A percentile compares a stretch with the other conserved stretches of the same genome.
Evolutionary conservation across 495 filamentous ascomycete species (phyloP).

Genomic region (Lophiotrema nucula): DNA sequence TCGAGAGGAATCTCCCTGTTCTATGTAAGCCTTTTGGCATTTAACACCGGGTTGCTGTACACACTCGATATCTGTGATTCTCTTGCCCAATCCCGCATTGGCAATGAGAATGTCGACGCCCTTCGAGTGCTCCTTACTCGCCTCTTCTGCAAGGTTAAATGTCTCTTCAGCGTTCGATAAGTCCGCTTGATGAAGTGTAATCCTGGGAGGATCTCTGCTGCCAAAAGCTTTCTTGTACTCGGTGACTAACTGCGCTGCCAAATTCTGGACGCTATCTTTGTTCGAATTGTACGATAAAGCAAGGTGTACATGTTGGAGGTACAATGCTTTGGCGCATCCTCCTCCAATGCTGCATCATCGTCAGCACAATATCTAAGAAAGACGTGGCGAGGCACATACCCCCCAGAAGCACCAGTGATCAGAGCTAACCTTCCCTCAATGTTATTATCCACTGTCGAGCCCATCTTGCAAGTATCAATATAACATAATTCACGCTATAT

Average conservation of each 20-base stretch:
- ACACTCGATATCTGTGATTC: slow-evolving; percentile 24
- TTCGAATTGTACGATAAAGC: slow-evolving; percentile 63
- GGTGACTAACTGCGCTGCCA: slow-evolving; percentile 45
- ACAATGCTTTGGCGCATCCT: slow-evolving; percentile 58
- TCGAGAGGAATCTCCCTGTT: slow-evolving; percentile 53
- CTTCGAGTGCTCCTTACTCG: slow-evolving; percentile 52
- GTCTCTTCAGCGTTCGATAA: slow-evolving; percentile 53
- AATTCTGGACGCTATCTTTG: slow-evolving; percentile 45
- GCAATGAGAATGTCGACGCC: slow-evolving; percentile 63
- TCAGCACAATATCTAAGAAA: not conserved
- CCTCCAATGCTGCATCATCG: slow-evolving; percentile 55
- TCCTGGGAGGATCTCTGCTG: slow-evolving; percentile 38
- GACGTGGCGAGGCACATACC: not conserved
- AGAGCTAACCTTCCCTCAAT: slow-evolving; percentile 13
- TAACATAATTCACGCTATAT: too few species aligned
- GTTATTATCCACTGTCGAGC: slow-evolving; percentile 11
- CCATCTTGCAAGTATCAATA: too few species aligned
- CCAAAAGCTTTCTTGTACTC: slow-evolving; percentile 9
- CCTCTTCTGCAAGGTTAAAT: slow-evolving; percentile 51
- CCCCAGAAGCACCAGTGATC: slow-evolving; percentile 22
- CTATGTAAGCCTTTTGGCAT: not conserved
- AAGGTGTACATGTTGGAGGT: slow-evolving; percentile 52
- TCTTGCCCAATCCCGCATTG: slow-evolving; percentile 46
- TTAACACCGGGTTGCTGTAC: not conserved
- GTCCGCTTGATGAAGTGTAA: slow-evolving; percentile 59